These are phyloP conservation scores for Galeopsis tetrahit DNA, from an alignment of 257 asterid genomes.

Conservation along the genomic window DNA sequence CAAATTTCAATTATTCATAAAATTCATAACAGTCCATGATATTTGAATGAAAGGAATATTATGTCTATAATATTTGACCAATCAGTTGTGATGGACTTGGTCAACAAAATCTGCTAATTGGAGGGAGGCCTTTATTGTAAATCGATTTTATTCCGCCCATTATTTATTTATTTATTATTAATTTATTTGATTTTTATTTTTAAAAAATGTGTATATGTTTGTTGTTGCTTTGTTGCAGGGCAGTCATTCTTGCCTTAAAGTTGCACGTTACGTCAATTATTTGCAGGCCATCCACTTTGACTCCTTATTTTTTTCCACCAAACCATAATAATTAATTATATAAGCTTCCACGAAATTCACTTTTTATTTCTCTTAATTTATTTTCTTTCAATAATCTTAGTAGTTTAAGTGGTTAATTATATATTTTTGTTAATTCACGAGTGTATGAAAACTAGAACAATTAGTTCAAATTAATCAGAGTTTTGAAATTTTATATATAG, in stretches of 20 bases:
- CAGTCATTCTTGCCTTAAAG: slow-evolving; percentile 26
- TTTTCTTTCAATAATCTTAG: background rate
- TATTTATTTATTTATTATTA: background rate
- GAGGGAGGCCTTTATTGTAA: background rate
- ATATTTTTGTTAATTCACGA: background rate
- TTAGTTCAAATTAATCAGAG: no score
- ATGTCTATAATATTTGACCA: slow-evolving; percentile 19
- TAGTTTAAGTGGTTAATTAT: background rate
- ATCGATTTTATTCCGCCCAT: slow-evolving; percentile 27
- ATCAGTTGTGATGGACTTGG: slow-evolving; percentile 1
- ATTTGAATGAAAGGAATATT: background rate
- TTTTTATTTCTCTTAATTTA: background rate
- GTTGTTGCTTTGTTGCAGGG: slow-evolving; percentile 11
- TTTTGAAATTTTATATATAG: no score
- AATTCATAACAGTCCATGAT: background rate
- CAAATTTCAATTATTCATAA: slow-evolving; percentile 20
- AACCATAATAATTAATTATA: background rate
- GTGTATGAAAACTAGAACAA: background rate
- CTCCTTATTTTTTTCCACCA: background rate
- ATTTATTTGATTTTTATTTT: background rate
- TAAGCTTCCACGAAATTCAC: background rate
- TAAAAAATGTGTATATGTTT: background rate
- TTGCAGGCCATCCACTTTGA: slow-evolving; percentile 32
- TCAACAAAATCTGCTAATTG: slow-evolving; percentile 26
- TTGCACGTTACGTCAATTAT: slow-evolving; percentile 33